A percentile compares a stretch with the other conserved stretches of the same genome.
phyloP scores from a whole-genome alignment of 441 rosid species.

The Brassica hybrid region DNA sequence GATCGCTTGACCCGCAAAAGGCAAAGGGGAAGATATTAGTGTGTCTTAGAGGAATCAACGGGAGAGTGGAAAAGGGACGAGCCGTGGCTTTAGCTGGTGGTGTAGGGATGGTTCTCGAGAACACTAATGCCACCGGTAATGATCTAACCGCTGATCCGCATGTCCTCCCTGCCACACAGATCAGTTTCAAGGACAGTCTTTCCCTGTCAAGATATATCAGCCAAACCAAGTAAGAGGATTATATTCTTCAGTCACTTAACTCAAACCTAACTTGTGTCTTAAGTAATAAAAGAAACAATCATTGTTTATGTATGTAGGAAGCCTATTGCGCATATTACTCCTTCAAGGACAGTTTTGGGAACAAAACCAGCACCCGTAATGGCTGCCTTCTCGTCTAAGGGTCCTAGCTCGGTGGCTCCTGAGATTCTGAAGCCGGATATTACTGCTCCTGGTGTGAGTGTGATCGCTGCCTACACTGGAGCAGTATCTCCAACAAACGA shows the following conservation, averaged over 20 bases:
- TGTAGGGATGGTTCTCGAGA: conserved; percentile 62
- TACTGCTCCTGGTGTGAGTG: conserved; percentile 67
- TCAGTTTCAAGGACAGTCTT: conserved; percentile 50
- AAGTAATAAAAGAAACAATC: not conserved
- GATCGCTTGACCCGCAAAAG: conserved; percentile 55
- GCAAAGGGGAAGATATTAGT: conserved; percentile 63
- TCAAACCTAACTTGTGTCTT: not conserved
- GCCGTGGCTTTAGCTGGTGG: conserved; percentile 61
- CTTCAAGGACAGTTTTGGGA: conserved; percentile 44
- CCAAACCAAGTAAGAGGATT: conserved; percentile 52
- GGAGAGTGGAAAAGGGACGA: conserved; percentile 53
- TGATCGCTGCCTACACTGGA: conserved; percentile 64
- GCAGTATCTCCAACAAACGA: conserved; percentile 55
- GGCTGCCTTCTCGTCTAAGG: conserved; percentile 69
- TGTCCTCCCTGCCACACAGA: conserved; percentile 64
- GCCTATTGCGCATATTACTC: conserved; percentile 54
- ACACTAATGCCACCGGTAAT: conserved; percentile 40
- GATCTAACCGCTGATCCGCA: conserved; percentile 57
- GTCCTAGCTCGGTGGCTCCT: conserved; percentile 58
- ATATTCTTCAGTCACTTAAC: not conserved
- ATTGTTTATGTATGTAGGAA: conserved; percentile 39
- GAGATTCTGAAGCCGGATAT: conserved; percentile 73
- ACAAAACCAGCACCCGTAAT: conserved; percentile 58
- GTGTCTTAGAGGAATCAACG: conserved; percentile 54
- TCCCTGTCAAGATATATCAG: conserved; percentile 48